Evolutionary conservation across 768 basidiomycete species (phyloP), one percentile per base, ranked within the genome.

Genomic region (Kwoniella heveanensis): DNA sequence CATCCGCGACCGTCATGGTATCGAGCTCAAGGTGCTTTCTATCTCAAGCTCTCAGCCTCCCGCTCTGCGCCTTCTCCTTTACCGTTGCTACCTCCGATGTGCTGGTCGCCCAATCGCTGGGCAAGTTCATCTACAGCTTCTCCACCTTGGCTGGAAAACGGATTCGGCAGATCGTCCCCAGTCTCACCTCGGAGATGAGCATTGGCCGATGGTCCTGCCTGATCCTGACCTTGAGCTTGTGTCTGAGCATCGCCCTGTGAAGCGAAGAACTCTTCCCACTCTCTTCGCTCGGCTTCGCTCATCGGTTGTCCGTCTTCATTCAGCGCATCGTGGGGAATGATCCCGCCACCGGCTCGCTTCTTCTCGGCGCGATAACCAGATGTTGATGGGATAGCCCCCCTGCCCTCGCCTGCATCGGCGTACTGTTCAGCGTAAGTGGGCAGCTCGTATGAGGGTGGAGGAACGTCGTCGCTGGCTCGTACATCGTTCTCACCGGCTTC

Each of bases 201-300:
- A 17, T 44, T 44, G 39, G 3, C 10, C 39, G 39, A 44, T 44
- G 39, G 39, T 10, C 39, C 48, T 2, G n/a, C 52, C 5, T 30
- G 52, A 54, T 2, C 17, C 22, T 52, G 22, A 52, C 6, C 27
- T 24, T 15, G 51, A 32, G n/a, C n/a, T n/a, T n/a, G n/a, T n/a
- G n/a, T 36, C 7, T 44, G 39, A 29, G 4, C 21, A 30, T 36
- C n/a, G 8, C 48, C 44, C 4, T 29, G 46, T 6, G 49, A 51
- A 24, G 25, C 63, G 12, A 64, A 49, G 27, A 65, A 68, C 51
- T 72, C 61, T 51, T 71, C 73, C 73, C 73, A 74, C 50, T 71
- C 73, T 46, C 63, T 64, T 58, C 58, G 60, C 61, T 74, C 73
- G 8, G 63, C 53, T 26, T 74, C 73, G 19, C 47, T 67, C 73